Percentiles rank a stretch among this genome's conserved stretches.
phyloP scores from a whole-genome alignment of 1,284 basidiomycete species.

The Papiliotrema fonsecae region DNA sequence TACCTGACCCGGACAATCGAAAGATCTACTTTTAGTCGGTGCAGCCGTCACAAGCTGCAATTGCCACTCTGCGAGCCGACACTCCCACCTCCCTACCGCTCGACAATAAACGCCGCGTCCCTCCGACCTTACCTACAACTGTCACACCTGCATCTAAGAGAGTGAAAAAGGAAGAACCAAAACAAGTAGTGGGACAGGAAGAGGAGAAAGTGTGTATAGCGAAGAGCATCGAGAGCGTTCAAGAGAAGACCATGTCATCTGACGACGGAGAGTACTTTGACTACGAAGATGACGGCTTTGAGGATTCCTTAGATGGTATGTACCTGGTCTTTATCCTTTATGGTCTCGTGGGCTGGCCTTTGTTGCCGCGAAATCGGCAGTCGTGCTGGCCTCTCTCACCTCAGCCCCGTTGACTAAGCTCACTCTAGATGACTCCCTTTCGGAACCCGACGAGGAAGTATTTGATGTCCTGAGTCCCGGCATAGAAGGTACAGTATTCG shows the following conservation, averaged over 20 bases:
- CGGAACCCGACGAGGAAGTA: constrained; percentile 32
- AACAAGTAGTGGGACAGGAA: no score
- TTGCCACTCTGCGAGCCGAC: constrained; percentile 2
- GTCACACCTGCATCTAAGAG: no score
- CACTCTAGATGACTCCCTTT: constrained; percentile 12
- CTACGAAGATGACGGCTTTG: constrained; percentile 38
- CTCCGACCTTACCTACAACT: no score
- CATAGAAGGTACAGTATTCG: constrained; percentile 32
- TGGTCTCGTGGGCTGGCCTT: no score
- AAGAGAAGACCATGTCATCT: constrained; percentile 35
- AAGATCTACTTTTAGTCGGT: no score
- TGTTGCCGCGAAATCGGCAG: no score
- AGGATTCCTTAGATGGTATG: constrained; percentile 25
- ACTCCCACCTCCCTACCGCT: background rate
- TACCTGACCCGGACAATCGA: no score
- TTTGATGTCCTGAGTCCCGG: constrained; percentile 43
- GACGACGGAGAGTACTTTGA: constrained; percentile 38
- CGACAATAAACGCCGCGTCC: background rate
- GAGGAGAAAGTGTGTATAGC: no score
- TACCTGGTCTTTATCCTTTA: constrained; percentile 15
- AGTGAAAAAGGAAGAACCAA: no score
- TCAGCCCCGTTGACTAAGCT: no score
- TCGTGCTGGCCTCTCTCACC: no score
- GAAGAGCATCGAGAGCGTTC: no score
- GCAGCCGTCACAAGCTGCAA: background rate